Evolutionary conservation across 176 grass and related monocot genomes (phyloP), one percentile per base, ranked within the genome.

Genomic region (Carex myosuroides): DNA sequence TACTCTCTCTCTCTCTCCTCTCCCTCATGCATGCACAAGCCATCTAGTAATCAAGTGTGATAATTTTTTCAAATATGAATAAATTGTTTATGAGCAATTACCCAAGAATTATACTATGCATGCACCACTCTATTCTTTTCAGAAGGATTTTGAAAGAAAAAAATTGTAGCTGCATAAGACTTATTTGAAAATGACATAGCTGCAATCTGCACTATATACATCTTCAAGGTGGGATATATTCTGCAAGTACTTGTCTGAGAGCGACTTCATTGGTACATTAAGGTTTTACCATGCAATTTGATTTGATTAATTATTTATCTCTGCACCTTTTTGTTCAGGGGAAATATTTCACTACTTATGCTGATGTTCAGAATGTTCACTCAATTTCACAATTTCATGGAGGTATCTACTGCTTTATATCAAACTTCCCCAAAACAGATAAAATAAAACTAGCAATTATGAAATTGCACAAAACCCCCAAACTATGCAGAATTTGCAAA

Each of bases 351-450:
- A 8, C 81, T 99, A 53, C 39, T 82, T 81, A 86, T 82, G 62
- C 93, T 95, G 86, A 90, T 95, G 93, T 95, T 95, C 64, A 99
- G 92, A 85, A 99, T 99, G 96, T 99, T 99, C 88, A 93, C 93
- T 71, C 96, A 99, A 42, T 94, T 99, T 87, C 96, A 99, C 79
- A 99, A 99, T 89, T 99, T 99, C 87, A 99, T 99, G 93, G 96
- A 99, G 96, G 96, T 99, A 86, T 80, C 35, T 85, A 86, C 81
- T 74, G 58, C 82, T 85, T 68, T 22, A 62, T 77, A 39, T 67
- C 29, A 35, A 13, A 67, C 12, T 35, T 68, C 46, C 3, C 10
- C 44, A 53, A 52, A 75, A 75, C 44, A 75, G n/a, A 53, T 52
- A 75, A 50, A 30, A 64, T 13, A 9, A 64, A 30, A 30, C 61